Evolutionary conservation across 352 stramenopile genomes (phyloP).

Genomic region (Globisporangium abappressorium): DNA sequence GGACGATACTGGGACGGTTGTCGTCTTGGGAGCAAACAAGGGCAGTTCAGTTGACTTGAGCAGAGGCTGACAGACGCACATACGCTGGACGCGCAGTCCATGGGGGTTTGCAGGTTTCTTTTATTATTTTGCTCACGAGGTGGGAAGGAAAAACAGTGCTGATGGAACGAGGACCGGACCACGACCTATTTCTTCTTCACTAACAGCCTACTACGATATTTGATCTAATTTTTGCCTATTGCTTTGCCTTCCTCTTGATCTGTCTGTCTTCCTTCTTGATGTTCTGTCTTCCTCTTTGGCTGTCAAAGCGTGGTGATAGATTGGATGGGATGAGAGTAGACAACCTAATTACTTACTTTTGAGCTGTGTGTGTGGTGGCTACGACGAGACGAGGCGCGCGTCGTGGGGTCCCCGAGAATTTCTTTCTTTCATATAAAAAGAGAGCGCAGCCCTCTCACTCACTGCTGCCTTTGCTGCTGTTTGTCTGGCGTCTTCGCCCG

Average conservation of each 20-base stretch:
- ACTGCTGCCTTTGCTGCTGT: neutral
- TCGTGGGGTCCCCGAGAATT: neutral
- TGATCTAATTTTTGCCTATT: constrained; percentile 4
- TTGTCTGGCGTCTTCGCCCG: neutral
- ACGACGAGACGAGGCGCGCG: neutral
- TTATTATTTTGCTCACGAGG: constrained; percentile 8
- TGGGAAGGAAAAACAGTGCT: neutral
- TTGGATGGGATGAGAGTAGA: neutral
- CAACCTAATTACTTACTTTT: constrained; percentile 9
- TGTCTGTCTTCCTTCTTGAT: neutral
- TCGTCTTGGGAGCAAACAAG: neutral
- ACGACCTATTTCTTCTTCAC: constrained; percentile 6
- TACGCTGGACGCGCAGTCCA: neutral
- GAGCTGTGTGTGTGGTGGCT: neutral
- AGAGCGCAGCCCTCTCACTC: no score
- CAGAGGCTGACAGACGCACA: neutral
- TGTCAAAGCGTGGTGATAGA: no score
- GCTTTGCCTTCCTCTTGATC: neutral
- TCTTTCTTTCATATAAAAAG: neutral
- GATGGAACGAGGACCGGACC: neutral
- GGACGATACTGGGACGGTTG: neutral
- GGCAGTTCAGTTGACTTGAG: neutral
- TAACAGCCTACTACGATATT: constrained; percentile 8
- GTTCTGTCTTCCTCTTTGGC: neutral
- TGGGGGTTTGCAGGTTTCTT: neutral